phyloP scores from a whole-genome alignment of 106 monocot species.

The Dioscorea alata region DNA sequence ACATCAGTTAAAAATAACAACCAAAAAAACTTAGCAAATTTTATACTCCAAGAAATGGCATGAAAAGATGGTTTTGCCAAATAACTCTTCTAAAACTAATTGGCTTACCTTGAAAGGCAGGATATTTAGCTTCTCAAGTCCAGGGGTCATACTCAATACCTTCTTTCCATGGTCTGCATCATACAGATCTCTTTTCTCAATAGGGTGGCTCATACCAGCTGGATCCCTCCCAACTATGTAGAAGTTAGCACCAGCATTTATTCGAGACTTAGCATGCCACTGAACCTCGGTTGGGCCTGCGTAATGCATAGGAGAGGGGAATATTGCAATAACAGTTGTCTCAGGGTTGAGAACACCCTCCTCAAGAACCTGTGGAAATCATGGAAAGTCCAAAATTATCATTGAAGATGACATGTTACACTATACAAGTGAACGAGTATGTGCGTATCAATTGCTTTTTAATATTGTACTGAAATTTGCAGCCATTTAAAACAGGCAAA shows the following conservation, averaged over 20 bases:
- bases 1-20: too few species aligned
- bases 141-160: conserved; percentile 89
- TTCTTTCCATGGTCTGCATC: conserved; percentile 96
- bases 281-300: conserved; percentile 97
- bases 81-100: too few species aligned
- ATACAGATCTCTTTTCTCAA: conserved; percentile 80
- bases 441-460: too few species aligned
- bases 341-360: conserved; percentile 89
- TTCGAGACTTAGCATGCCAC: conserved; percentile 92
- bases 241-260: conserved; percentile 95
- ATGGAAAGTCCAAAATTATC: background rate
- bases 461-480: too few species aligned
- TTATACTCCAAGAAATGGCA: too few species aligned
- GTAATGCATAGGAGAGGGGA: conserved; percentile 97
- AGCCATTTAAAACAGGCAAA: too few species aligned
- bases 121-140: conserved; percentile 86
- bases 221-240: conserved; percentile 97
- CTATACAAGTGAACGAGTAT: too few species aligned
- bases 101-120: conserved; percentile 81
- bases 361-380: conserved; percentile 64
- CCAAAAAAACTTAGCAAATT: too few species aligned
- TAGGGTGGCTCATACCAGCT: conserved; percentile 88
- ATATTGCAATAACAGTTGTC: conserved; percentile 86
- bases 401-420: too few species aligned
- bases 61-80: too few species aligned